Conservation (phyloP, 768 basidiomycete genomes). For the Rubroboletus pulcherrimus region DNA sequence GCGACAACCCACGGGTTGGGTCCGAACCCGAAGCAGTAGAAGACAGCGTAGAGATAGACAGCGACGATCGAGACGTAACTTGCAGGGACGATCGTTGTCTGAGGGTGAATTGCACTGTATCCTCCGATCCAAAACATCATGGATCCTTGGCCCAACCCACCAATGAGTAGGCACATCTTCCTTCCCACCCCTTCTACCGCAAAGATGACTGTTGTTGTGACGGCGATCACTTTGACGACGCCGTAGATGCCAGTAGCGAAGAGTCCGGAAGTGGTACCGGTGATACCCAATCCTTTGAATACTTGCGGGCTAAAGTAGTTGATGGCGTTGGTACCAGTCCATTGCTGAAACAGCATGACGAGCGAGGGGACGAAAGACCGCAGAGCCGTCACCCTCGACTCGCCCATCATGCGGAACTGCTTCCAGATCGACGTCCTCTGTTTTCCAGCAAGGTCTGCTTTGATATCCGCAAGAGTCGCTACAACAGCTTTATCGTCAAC, state of each 20-base stretch:
- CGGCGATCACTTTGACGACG: slow-evolving; percentile 40
- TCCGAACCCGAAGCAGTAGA: slow-evolving; percentile 35
- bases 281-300: slow-evolving; percentile 46
- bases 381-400: slow-evolving; percentile 40
- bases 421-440: slow-evolving; percentile 30
- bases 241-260: slow-evolving; percentile 48
- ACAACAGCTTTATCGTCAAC: slow-evolving; percentile 35
- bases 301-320: slow-evolving; percentile 54
- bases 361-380: slow-evolving; percentile 44
- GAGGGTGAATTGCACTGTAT: slow-evolving; percentile 32
- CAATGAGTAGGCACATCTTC: slow-evolving; percentile 46
- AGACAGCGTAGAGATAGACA: slow-evolving; percentile 37
- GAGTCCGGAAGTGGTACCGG: slow-evolving; percentile 39
- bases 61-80: slow-evolving; percentile 38
- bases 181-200: slow-evolving; percentile 49
- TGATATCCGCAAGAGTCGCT: slow-evolving; percentile 43
- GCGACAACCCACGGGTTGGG: slow-evolving; percentile 31
- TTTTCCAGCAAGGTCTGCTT: slow-evolving; percentile 45
- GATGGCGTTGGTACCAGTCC: slow-evolving; percentile 53
- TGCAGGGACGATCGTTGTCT: slow-evolving; percentile 26
- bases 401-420: slow-evolving; percentile 43
- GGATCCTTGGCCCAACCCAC: slow-evolving; percentile 44
- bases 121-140: slow-evolving; percentile 39
- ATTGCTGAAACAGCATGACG: slow-evolving; percentile 46
- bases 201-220: slow-evolving; percentile 38